A percentile compares a stretch with the other conserved stretches of the same genome.
Evolutionary conservation across 192 early-diverging fungal species (phyloP).

Genomic region (Paraglomus brasilianum): DNA sequence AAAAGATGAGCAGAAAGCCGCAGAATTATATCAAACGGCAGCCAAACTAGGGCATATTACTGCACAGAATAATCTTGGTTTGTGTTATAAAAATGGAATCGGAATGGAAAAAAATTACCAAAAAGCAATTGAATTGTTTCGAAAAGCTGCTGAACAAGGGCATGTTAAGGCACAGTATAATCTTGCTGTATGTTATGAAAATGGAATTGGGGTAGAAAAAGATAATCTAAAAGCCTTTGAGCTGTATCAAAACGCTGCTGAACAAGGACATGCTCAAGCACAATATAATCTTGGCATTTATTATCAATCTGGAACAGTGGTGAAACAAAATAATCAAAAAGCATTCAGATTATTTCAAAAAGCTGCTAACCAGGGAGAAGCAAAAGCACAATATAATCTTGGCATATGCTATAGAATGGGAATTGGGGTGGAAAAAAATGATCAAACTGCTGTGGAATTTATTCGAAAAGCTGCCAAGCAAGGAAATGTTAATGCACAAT

Average conservation of each 20-base stretch:
- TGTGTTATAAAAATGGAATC: slow-evolving; percentile 40
- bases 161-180: slow-evolving; percentile 45
- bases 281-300: slow-evolving; percentile 59
- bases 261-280: slow-evolving; percentile 56
- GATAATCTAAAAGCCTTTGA: slow-evolving; percentile 62
- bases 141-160: too few relatives aligned
- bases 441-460: slow-evolving; percentile 60
- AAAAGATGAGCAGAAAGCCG: slow-evolving; percentile 45
- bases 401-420: slow-evolving; percentile 85
- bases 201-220: slow-evolving; percentile 68
- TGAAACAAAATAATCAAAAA: slow-evolving; percentile 43
- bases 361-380: slow-evolving; percentile 67
- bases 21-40: slow-evolving; percentile 51
- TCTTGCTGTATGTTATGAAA: slow-evolving; percentile 79
- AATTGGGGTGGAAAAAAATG: slow-evolving; percentile 47
- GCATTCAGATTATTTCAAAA: slow-evolving; percentile 63
- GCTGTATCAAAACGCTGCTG: slow-evolving; percentile 56
- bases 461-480: slow-evolving; percentile 65
- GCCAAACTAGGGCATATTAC: slow-evolving; percentile 47
- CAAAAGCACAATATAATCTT: slow-evolving; percentile 76
- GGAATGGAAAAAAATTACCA: slow-evolving; percentile 30
- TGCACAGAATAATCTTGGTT: slow-evolving; percentile 47
- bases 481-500: slow-evolving; percentile 81
- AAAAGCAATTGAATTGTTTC: too few relatives aligned
- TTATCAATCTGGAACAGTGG: slow-evolving; percentile 59